Evolutionary conservation across 345 rosid species (phyloP).

Genomic region (Carallia brachiata): DNA sequence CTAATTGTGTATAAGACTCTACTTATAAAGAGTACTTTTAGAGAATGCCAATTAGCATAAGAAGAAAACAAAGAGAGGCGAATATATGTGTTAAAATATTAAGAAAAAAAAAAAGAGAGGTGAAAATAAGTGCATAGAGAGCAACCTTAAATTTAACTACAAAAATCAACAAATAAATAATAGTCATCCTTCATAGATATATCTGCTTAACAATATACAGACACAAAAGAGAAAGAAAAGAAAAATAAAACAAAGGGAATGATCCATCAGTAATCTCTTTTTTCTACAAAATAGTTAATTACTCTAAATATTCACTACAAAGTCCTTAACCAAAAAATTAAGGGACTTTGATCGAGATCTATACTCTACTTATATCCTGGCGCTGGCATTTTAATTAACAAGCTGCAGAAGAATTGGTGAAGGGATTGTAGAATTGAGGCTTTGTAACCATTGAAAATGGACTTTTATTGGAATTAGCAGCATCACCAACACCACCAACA

Average conservation of each 20-base stretch:
- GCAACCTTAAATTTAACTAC: not conserved
- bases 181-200: constrained; percentile 30
- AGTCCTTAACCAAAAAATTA: constrained; percentile 71
- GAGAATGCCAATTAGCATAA: no score
- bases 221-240: constrained; percentile 12
- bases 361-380: not conserved
- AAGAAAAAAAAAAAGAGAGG: not conserved
- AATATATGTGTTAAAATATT: no score
- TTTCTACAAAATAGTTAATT: constrained; percentile 55
- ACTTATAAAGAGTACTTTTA: no score
- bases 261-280: constrained; percentile 32
- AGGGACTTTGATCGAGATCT: constrained; percentile 41
- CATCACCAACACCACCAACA: constrained; percentile 25
- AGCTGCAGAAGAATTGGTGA: constrained; percentile 79
- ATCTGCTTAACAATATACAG: constrained; percentile 37
- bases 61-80: not conserved
- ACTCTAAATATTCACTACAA: constrained; percentile 42
- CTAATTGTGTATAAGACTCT: no score
- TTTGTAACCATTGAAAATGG: constrained; percentile 55
- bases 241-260: constrained; percentile 10
- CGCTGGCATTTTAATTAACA: constrained; percentile 38
- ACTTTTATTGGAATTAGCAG: constrained; percentile 26
- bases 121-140: not conserved
- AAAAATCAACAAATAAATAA: constrained; percentile 29
- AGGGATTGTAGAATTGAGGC: constrained; percentile 64